These are phyloP conservation scores for Sarocladium oryzae DNA, from an alignment of 2,329 filamentous ascomycete species.

Conservation along the genomic window DNA sequence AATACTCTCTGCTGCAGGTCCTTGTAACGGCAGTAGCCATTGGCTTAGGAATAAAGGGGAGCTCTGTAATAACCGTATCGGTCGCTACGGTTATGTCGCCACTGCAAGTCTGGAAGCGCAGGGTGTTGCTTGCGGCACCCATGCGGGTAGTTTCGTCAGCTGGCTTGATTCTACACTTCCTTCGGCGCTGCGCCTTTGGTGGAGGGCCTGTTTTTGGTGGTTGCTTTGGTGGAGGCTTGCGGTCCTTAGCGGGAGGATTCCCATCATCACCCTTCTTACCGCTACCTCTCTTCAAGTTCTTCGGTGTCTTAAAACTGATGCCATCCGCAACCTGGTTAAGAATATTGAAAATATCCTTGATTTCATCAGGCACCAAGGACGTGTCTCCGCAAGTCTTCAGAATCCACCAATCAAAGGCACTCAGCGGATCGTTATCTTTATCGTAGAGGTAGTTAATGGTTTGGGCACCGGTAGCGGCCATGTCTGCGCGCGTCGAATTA, in stretches of 20 bases:
- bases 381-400: constrained; percentile 14
- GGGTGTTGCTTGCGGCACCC: constrained; percentile 13
- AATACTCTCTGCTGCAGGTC: constrained; percentile 12
- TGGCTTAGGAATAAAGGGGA: constrained; percentile 6
- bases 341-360: constrained; percentile 15
- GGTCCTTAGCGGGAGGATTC: constrained; percentile 11
- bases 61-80: constrained; percentile 15
- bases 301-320: constrained; percentile 13
- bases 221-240: constrained; percentile 7
- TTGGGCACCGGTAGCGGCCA: constrained; percentile 10
- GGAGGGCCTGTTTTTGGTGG: constrained; percentile 12
- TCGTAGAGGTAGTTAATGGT: constrained; percentile 13
- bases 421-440: constrained; percentile 12
- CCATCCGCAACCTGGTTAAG: constrained; percentile 12
- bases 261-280: constrained; percentile 13
- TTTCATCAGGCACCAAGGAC: constrained; percentile 15
- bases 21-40: constrained; percentile 11
- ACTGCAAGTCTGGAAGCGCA: constrained; percentile 13
- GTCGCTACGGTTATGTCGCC: constrained; percentile 11
- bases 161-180: constrained; percentile 9
- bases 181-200: too few relatives aligned
- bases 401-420: constrained; percentile 15
- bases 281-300: constrained; percentile 13
- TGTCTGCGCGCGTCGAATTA: constrained; percentile 10
- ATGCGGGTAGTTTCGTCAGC: neutral